Percentiles rank a stretch among this genome's conserved stretches.
Conservation (phyloP, 2,329 filamentous ascomycete species). For the Bretziella fagacearum region DNA sequence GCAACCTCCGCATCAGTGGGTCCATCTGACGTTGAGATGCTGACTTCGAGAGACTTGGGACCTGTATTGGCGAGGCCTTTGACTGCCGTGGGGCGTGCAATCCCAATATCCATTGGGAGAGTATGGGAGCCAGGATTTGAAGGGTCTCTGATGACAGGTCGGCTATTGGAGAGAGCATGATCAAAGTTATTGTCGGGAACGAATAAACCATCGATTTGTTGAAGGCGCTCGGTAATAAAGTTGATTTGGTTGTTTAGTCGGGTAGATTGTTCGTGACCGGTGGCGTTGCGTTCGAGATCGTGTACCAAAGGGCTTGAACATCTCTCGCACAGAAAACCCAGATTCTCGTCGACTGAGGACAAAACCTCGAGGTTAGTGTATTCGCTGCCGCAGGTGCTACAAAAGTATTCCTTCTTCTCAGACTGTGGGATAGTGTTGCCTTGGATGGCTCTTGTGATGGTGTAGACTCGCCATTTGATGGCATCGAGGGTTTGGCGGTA, state of each 20-base stretch:
- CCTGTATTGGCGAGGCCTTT: constrained; percentile 50
- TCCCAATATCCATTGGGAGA: constrained; percentile 36
- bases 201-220: constrained; percentile 55
- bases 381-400: constrained; percentile 62
- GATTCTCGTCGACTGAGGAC: constrained; percentile 45
- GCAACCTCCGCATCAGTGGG: constrained; percentile 50
- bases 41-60: constrained; percentile 52
- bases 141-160: constrained; percentile 49
- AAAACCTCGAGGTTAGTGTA: constrained; percentile 85
- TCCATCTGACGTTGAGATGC: constrained; percentile 48
- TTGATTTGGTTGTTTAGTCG: constrained; percentile 64
- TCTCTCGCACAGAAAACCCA: constrained; percentile 68
- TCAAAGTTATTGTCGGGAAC: constrained; percentile 64
- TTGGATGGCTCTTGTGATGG: constrained; percentile 77
- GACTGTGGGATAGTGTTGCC: constrained; percentile 60
- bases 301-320: constrained; percentile 51
- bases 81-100: constrained; percentile 47
- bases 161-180: constrained; percentile 43
- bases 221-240: constrained; percentile 59
- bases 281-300: constrained; percentile 48
- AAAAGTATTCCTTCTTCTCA: constrained; percentile 87
- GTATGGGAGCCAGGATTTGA: constrained; percentile 48
- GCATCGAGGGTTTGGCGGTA: constrained; percentile 88
- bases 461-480: constrained; percentile 86
- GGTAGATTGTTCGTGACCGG: constrained; percentile 56